phyloP scores from a whole-genome alignment of 2,329 filamentous ascomycete genomes.

The Ophiostoma novo-ulmi region DNA sequence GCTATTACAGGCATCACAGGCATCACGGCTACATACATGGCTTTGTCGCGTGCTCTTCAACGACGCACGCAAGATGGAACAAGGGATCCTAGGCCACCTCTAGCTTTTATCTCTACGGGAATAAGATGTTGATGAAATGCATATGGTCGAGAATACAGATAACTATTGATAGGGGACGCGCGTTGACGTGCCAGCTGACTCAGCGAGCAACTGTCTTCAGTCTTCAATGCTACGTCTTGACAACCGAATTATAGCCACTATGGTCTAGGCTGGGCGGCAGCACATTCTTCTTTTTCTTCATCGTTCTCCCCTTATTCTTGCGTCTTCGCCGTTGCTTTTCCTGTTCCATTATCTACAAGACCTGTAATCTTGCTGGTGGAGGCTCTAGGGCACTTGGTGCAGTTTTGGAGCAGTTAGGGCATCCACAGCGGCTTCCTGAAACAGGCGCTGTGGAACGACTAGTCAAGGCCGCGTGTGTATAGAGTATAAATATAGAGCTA shows the following conservation, averaged over 20 bases:
- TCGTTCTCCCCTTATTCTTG: background rate
- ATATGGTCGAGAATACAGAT: background rate
- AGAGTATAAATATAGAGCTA: background rate
- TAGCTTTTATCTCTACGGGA: background rate
- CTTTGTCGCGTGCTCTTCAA: background rate
- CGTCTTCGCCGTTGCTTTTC: background rate
- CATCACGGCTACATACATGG: background rate
- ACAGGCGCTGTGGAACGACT: conserved; percentile 2
- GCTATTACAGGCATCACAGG: no score
- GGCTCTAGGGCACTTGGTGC: no score
- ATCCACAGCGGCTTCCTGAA: conserved; percentile 8
- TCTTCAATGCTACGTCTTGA: background rate
- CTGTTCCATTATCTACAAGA: background rate
- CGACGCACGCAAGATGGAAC: background rate
- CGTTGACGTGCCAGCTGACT: background rate
- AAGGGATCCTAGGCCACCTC: background rate
- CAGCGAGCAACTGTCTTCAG: background rate
- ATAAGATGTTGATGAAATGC: background rate
- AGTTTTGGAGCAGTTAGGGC: background rate
- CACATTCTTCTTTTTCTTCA: background rate
- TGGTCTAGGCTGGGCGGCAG: background rate
- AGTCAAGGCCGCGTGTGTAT: background rate
- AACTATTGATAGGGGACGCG: background rate
- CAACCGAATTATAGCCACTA: background rate
- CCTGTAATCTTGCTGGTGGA: background rate